Base-by-base conservation (phyloP, 2,329 filamentous ascomycete genomes). In the Polytolypa hystricis region DNA sequence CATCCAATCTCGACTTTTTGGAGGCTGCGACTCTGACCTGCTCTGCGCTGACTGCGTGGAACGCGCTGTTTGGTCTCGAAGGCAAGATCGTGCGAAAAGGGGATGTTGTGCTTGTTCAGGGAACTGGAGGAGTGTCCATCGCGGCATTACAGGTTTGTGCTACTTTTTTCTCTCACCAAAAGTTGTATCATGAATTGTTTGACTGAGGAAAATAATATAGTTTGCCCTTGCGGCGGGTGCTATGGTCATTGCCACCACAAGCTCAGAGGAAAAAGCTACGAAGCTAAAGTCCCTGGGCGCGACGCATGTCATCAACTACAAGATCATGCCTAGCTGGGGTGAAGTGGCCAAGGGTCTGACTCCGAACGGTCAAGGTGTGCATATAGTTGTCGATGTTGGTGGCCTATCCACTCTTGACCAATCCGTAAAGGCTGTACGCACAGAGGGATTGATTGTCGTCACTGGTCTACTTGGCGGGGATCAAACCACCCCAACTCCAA, bases 361-460 rank as follows among this genome's bases (percentile, higher is more conserved):
- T 0, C 62, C 71, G 0, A 54, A 60, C 1, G 68, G 68, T 11
- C 49, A 47, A 2, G 79, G 79, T 9, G 71, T 79, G 5, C 70
- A 81, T 47, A 65, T 77, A 41, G 60, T 83, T 26, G 49, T 81
- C 26, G 79, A 84, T 47, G 70, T 81, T n/a, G 79, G 74, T 9
- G 79, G 79, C 0, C 64, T 72, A 0, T 66, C 64, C 12, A 81
- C 77, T 0, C 65, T 82, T 43, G 47, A 59, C 2, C 66, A 79
- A 50, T 69, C 65, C 2, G 56, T 79, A 27, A 67, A 67, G 43
- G 69, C 70, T 1, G 58, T 75, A 40, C 62, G 61, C 35, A 64
- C 66, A 19, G 73, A 75, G 44, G 73, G 72, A 21, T 56, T 73
- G 10, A 70, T 73, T 45, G 63, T 53, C 41, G 64, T 76, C 39